Conservation (phyloP, 2,329 filamentous ascomycete genomes). For the Ustulina deusta region DNA sequence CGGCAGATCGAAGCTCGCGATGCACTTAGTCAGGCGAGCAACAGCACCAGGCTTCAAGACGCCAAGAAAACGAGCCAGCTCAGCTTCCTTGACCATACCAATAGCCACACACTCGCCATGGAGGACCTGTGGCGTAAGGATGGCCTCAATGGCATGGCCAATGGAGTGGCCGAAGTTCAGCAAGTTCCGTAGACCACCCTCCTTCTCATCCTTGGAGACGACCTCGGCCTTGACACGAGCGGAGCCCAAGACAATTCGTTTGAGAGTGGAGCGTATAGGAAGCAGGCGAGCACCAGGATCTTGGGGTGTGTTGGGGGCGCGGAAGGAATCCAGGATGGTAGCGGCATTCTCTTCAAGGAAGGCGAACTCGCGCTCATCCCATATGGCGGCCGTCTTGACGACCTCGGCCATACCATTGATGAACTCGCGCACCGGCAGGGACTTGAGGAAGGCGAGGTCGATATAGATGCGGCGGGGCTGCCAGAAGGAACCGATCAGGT, state of each 20-base stretch:
- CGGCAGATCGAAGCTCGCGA: constrained; percentile 91
- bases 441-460: constrained; percentile 91
- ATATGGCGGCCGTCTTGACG: constrained; percentile 96
- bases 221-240: constrained; percentile 95
- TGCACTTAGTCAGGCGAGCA: constrained; percentile 89
- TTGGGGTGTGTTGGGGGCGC: constrained; percentile 62
- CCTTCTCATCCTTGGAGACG: constrained; percentile 92
- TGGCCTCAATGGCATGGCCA: constrained; percentile 94
- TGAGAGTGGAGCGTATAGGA: constrained; percentile 76
- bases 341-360: constrained; percentile 85
- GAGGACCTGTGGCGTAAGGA: constrained; percentile 92
- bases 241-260: constrained; percentile 86
- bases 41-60: constrained; percentile 88
- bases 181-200: constrained; percentile 92
- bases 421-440: constrained; percentile 89
- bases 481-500: constrained; percentile 96
- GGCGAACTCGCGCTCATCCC: constrained; percentile 88
- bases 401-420: constrained; percentile 99
- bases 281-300: constrained; percentile 70
- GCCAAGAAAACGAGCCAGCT: constrained; percentile 89
- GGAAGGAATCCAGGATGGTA: constrained; percentile 78
- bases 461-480: constrained; percentile 95
- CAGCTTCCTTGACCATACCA: constrained; percentile 98
- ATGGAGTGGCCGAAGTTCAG: constrained; percentile 99
- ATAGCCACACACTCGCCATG: constrained; percentile 97